Base-by-base conservation (phyloP, 2,329 filamentous ascomycete genomes). In the Penicillium sp. region DNA sequence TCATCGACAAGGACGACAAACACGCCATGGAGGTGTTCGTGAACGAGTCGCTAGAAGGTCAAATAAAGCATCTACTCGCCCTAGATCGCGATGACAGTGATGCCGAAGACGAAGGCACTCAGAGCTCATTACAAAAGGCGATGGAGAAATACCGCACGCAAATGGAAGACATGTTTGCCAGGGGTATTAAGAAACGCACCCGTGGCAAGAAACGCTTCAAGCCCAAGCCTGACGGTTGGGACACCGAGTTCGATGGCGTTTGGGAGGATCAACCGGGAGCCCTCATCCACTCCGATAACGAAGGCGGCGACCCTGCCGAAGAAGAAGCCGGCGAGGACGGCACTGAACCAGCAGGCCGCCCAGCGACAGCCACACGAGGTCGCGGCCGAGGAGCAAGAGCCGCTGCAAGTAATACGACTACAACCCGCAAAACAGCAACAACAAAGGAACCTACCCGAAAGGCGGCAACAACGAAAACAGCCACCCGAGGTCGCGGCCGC, bases 1-100 rank as follows among this genome's bases (percentile, higher is more conserved):
- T 95, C 70, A 92, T 99, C 29, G 89, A 93, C 74, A 98, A 98
- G 69, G 92, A 97, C 67, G 95, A 99, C 79, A 96, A 93, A 73
- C 89, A 95, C 70, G 92, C 92, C 3, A 92, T 98, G 88, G 88
- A 93, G 71, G 82, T 88, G 48, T 94, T 94, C 69, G 89, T 94
- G 9, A 86, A 85, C 23, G 89, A 92, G 35, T 90, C 89, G 15
- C 80, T 94, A 2, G 83, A 86, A 2, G 87, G 84, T 23, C 90
- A 93, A 71, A 85, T 93, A 19, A 88, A 88, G 67, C 85, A 90
- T 64, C 83, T 94, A 70, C 81, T 93, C 38, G 81, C 83, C 1
- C 78, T 92, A 3, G 86, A 88, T 6, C 87, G 90, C 50, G 84
- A 41, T 15, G 35, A 92, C 48, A 87, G 91, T 54, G 86, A 92